These are phyloP conservation scores for Bruguiera sexangula DNA, from an alignment of 345 rosid species.

Conservation along the genomic window DNA sequence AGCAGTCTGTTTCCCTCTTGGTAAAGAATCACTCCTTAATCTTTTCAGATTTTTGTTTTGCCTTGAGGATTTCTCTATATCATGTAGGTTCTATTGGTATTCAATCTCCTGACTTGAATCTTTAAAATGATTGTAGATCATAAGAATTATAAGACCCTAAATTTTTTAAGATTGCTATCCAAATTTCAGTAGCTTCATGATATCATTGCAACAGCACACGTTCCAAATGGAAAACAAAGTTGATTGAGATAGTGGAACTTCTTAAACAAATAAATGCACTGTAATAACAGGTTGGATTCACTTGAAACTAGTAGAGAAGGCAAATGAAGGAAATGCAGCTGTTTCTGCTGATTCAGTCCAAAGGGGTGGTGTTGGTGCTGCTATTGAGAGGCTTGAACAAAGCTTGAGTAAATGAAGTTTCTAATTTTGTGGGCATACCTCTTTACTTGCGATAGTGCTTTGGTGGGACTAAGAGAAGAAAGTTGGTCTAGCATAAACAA, in stretches of 20 bases:
- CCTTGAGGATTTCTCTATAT: not conserved
- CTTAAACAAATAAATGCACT: conserved; percentile 7
- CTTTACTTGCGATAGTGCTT: not conserved
- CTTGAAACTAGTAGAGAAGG: conserved; percentile 80
- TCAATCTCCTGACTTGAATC: not conserved
- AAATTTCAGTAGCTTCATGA: not conserved
- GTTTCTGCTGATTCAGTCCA: conserved; percentile 17
- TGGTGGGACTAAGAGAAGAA: not conserved
- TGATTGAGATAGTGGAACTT: not conserved
- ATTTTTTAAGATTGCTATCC: not conserved
- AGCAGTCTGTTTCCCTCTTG: conserved; percentile 69
- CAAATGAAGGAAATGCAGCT: conserved; percentile 51
- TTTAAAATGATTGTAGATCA: too few relatives aligned
- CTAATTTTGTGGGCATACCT: not conserved
- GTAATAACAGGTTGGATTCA: conserved; percentile 71
- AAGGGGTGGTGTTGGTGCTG: conserved; percentile 65
- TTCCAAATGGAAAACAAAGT: not conserved
- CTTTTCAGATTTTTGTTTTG: not conserved
- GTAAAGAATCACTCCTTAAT: conserved; percentile 33
- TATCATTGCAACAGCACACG: not conserved
- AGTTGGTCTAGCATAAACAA: not conserved
- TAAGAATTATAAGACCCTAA: not conserved
- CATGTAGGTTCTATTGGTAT: not conserved
- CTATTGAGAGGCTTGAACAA: conserved; percentile 77
- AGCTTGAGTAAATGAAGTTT: conserved; percentile 38